Evolutionary conservation across 108 stramenopile genomes (phyloP), one percentile per base, ranked within the genome.

Genomic region (Cyclotella atomus): DNA sequence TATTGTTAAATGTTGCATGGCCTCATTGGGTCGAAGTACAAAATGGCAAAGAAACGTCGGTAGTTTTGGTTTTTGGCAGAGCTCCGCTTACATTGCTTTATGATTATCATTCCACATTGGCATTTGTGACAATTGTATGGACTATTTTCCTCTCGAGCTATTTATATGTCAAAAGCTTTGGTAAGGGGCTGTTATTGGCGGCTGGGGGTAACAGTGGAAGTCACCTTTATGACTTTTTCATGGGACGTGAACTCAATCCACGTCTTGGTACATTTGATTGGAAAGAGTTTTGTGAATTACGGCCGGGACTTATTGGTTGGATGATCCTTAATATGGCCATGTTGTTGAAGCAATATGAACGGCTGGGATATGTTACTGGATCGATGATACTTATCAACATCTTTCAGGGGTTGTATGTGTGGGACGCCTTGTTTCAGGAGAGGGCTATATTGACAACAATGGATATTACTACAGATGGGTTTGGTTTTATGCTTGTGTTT

Each of bases 401-500:
- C 2, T 95, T 97, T 53, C 99, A 98, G 75, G 95, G 88, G 17
- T 55, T 95, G 28, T 99, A 99, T 75, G 99, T 99, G 10, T 97
- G 97, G 96, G 99, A 99, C 75, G 91, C 95, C 15, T 82, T 96
- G 46, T 97, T 89, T 83, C 85, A 91, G 75, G 99, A 99, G 79
- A 84, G 87, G 41, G 89, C 95, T 34, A 98, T 99, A 43, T 77
- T 99, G 14, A 97, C 97, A 32, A 99, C 98, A 47, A 98, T 99
- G 99, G 99, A 99, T 79, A 97, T 99, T 71, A 99, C 98, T 33
- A 98, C 97, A 29, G 99, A 99, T 83, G 99, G 99, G 33, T 98
- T 99, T 85, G 99, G 99, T 19, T 97, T 90, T 83, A 99, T 99
- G 99, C 90, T 99, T 24, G 81, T 77, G 17, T 98, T 98, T 84